Percentiles rank a stretch among this genome's conserved stretches.
Evolutionary conservation across 2,329 filamentous ascomycete genomes (phyloP).

Genomic region (Trichophyton simii): DNA sequence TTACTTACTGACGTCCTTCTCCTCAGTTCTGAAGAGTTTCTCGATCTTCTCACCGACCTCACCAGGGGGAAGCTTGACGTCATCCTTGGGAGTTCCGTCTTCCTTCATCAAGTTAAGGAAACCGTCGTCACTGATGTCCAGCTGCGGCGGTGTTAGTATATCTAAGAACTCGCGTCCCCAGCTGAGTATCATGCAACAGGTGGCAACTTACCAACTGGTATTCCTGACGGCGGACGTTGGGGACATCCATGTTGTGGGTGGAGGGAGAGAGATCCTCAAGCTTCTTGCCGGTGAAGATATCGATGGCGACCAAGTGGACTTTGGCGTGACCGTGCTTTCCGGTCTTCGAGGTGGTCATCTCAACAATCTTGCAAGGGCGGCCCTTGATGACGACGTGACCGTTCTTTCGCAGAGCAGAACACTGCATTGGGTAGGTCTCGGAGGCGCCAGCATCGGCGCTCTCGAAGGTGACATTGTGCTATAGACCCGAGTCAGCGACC

Average conservation of each 20-base stretch:
- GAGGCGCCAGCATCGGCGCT: conserved; percentile 94
- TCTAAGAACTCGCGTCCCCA: neutral
- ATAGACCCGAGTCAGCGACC: conserved; percentile 12
- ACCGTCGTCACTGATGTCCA: conserved; percentile 84
- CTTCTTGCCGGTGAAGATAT: conserved; percentile 99
- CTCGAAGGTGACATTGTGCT: conserved; percentile 74
- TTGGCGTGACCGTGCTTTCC: conserved; percentile 99
- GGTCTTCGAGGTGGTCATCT: conserved; percentile 99
- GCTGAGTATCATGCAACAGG: neutral
- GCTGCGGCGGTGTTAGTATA: conserved; percentile 36
- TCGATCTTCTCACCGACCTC: conserved; percentile 79
- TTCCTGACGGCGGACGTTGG: conserved; percentile 80
- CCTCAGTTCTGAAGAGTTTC: conserved; percentile 66
- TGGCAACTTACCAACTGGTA: conserved; percentile 72
- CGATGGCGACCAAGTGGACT: conserved; percentile 93
- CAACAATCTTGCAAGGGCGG: conserved; percentile 99
- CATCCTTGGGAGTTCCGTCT: conserved; percentile 78
- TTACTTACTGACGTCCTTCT: conserved; percentile 83
- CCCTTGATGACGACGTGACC: conserved; percentile 96
- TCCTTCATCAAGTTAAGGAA: conserved; percentile 91
- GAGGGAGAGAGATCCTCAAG: conserved; percentile 97
- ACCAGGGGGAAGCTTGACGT: conserved; percentile 83
- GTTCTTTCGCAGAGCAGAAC: conserved; percentile 99
- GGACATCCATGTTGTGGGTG: conserved; percentile 79
- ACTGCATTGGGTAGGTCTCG: conserved; percentile 92